Conservation (phyloP, 192 early-diverging fungal species). For the Umbelopsis vinacea region DNA sequence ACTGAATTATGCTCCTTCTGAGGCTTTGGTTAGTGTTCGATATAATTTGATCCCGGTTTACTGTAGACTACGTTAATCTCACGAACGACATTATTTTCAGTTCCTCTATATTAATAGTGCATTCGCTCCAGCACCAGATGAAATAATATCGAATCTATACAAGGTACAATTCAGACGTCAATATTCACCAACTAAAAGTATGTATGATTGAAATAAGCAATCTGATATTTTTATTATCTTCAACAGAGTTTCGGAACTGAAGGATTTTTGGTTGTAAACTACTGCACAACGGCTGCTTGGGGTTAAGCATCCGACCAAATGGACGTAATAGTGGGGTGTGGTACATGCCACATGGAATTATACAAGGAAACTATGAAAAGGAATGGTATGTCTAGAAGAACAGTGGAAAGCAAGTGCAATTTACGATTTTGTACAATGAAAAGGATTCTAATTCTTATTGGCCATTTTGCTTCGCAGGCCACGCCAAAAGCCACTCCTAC, state of each 20-base stretch:
- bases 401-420: too few species aligned
- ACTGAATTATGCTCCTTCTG: conserved; percentile 72
- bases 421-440: background rate
- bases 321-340: conserved; percentile 13
- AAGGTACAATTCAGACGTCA: conserved; percentile 55
- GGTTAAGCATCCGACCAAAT: conserved; percentile 55
- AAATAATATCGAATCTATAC: conserved; percentile 78
- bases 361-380: conserved; percentile 14
- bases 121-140: conserved; percentile 95
- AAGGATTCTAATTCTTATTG: conserved; percentile 13
- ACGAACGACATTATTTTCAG: conserved; percentile 38
- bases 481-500: conserved; percentile 5
- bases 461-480: conserved; percentile 19
- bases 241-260: conserved; percentile 81
- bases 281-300: conserved; percentile 91
- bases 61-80: background rate
- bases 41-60: background rate
- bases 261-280: conserved; percentile 86
- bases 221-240: conserved; percentile 8
- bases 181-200: too few species aligned
- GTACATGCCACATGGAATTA: background rate
- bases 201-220: too few species aligned
- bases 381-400: background rate
- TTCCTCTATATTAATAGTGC: conserved; percentile 93
- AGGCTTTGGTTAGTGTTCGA: conserved; percentile 64